phyloP scores from a whole-genome alignment of 441 rosid genomes.

The Omphalea diandra region DNA sequence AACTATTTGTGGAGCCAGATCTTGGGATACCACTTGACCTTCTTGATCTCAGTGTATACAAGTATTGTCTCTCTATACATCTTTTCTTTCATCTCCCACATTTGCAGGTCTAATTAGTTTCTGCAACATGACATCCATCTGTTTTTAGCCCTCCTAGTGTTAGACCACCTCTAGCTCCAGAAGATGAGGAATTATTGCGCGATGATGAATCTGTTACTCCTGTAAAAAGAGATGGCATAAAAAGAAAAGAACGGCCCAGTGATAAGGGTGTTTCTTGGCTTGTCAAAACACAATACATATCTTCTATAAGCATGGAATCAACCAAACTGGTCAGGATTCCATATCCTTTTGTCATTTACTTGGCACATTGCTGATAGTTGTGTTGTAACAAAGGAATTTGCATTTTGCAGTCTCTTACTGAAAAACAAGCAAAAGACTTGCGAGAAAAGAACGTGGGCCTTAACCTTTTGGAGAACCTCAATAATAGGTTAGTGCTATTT shows the following conservation, averaged over 20 bases:
- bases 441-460: constrained; percentile 77
- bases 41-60: constrained; percentile 96
- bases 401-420: constrained; percentile 74
- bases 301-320: constrained; percentile 83
- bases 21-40: constrained; percentile 98
- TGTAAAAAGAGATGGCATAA: constrained; percentile 84
- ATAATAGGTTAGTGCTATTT: constrained; percentile 61
- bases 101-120: constrained; percentile 6
- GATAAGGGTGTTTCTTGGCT: constrained; percentile 98
- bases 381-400: constrained; percentile 19
- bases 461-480: constrained; percentile 66
- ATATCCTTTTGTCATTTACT: background rate
- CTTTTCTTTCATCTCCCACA: background rate
- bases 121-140: background rate
- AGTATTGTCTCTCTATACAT: constrained; percentile 45
- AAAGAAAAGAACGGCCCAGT: constrained; percentile 89
- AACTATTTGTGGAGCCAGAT: constrained; percentile 92
- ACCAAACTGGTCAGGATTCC: constrained; percentile 64
- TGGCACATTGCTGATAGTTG: constrained; percentile 15
- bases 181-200: constrained; percentile 88
- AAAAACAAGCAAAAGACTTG: constrained; percentile 94
- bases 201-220: constrained; percentile 83
- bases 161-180: constrained; percentile 70
- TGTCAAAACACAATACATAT: constrained; percentile 95
- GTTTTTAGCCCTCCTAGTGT: constrained; percentile 62